Base-by-base conservation (phyloP, 495 filamentous ascomycete species). In the Hypoxylon fragiforme region DNA sequence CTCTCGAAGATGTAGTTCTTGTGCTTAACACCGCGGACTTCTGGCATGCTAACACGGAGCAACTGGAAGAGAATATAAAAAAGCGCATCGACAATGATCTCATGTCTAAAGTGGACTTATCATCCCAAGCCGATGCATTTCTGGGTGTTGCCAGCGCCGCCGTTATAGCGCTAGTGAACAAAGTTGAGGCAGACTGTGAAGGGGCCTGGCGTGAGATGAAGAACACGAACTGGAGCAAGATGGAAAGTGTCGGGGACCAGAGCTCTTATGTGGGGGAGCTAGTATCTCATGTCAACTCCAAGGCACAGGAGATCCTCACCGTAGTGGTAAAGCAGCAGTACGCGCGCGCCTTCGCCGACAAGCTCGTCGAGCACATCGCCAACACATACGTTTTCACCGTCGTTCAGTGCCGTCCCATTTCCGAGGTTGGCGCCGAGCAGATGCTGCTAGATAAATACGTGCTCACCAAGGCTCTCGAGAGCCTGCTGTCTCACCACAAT, bases 11-110 rank as follows among this genome's bases (percentile, higher is more conserved):
- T 50, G 76, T 88, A 15, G 80, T 96, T 7, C 75, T 92, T 0
- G 89, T 97, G 3, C 77, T 98, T 36, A 98, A 97, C 67, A 97
- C 94, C 1, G 95, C 94, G 0, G 94, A 98, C 63, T 98, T 97
- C 70, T 97, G 95, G 80, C 92, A 97, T 65, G 85, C 82, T 16
- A 97, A 92, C 12, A 92, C 90, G 57, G 88, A 82, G 47, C 92
- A 96, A 59, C 74, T 98, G 1, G 92, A 96, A 67, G 91, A 96
- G 57, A 96, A 92, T 70, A 92, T 98, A 73, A 95, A 90, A 71
- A 83, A 85, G 54, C 81, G 89, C 3, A 87, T 98, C 55, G 94
- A 97, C 62, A 79, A 81, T 44, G 85, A 88, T 1, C 74, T 95
- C 40, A 83, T 83, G 30, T 70, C 82, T 26, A 85, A 78, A 28